These are phyloP conservation scores for Logfia minima DNA, from an alignment of 129 eudicot genomes.

Conservation along the genomic window DNA sequence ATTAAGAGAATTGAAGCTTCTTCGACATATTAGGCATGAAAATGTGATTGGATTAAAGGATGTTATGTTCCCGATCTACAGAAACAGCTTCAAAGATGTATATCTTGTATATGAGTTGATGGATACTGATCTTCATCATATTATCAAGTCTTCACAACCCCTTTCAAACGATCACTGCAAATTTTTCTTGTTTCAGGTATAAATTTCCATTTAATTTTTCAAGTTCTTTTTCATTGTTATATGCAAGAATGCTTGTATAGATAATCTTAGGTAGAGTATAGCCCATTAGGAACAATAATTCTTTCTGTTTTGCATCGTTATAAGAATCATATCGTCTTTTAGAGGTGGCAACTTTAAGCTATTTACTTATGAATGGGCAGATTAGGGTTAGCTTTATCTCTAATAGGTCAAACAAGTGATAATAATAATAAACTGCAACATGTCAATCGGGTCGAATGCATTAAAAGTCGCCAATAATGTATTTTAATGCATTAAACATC, in stretches of 20 bases:
- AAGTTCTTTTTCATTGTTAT: neutral
- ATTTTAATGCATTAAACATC: neutral
- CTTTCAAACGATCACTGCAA: slow-evolving; percentile 78
- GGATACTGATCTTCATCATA: slow-evolving; percentile 89
- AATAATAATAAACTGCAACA: neutral
- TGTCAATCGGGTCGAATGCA: neutral
- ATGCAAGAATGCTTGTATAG: neutral
- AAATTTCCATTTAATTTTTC: neutral
- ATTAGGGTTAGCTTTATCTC: neutral
- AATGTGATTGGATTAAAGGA: slow-evolving; percentile 81
- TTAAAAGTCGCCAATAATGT: neutral
- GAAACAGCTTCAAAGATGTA: slow-evolving; percentile 65
- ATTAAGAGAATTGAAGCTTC: slow-evolving; percentile 67
- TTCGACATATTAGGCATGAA: slow-evolving; percentile 63
- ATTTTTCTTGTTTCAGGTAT: slow-evolving; percentile 74
- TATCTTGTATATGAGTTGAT: slow-evolving; percentile 81
- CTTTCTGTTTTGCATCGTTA: neutral
- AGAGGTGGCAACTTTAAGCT: neutral
- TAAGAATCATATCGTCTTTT: neutral
- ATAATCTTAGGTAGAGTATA: neutral
- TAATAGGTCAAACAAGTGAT: neutral
- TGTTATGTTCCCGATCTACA: slow-evolving; percentile 63
- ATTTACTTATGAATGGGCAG: neutral
- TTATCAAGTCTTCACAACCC: slow-evolving; percentile 75
- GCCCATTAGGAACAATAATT: neutral